phyloP scores from a whole-genome alignment of 108 stramenopile species.

The Tribonema minus region DNA sequence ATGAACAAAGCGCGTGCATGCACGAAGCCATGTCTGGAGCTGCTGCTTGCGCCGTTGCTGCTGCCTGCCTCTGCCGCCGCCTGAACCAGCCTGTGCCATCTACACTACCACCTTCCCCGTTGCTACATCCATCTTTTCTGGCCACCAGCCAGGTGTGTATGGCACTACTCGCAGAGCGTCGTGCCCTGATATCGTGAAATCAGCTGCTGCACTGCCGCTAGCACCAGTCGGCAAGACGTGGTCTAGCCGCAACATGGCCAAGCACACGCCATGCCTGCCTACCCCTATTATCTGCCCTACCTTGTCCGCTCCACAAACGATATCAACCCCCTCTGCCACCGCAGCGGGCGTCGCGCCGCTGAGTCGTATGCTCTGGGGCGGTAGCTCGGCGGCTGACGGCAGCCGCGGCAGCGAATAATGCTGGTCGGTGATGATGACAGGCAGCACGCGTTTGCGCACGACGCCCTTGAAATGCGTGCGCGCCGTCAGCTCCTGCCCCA shows the following conservation, averaged over 20 bases:
- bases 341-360: not conserved
- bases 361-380: not conserved
- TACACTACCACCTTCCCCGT: too few relatives aligned
- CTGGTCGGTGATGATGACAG: constrained; percentile 55
- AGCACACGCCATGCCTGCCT: not conserved
- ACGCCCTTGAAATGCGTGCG: constrained; percentile 82
- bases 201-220: too few relatives aligned
- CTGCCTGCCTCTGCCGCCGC: too few relatives aligned
- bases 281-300: not conserved
- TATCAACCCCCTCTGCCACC: not conserved
- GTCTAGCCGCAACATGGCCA: constrained; percentile 36
- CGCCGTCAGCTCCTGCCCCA: constrained; percentile 96
- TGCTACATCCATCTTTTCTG: too few relatives aligned
- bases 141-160: too few relatives aligned
- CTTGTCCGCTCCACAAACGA: not conserved
- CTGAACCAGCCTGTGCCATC: too few relatives aligned
- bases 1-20: too few relatives aligned
- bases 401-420: not conserved
- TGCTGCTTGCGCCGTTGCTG: too few relatives aligned
- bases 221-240: not conserved
- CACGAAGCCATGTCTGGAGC: too few relatives aligned
- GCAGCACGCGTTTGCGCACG: constrained; percentile 83
- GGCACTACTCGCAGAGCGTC: too few relatives aligned
- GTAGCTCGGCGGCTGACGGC: not conserved
- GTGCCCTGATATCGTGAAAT: too few relatives aligned